These are phyloP conservation scores for Tricholoma flavovirens DNA, from an alignment of 768 basidiomycete genomes.

Conservation along the genomic window DNA sequence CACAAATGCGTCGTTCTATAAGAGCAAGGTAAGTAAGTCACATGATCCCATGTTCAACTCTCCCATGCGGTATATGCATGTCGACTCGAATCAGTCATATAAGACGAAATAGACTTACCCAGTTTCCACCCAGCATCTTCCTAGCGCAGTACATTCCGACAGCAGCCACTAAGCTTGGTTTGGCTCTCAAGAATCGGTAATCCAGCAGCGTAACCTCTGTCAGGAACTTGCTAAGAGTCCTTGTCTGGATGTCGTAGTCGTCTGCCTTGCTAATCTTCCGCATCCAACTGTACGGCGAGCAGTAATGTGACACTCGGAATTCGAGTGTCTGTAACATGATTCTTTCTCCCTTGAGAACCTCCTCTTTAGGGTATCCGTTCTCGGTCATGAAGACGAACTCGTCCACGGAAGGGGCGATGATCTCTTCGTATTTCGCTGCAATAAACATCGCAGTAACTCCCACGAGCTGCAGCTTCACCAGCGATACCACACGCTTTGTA, in stretches of 20 bases:
- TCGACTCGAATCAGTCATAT: slow-evolving; percentile 6
- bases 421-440: slow-evolving; percentile 98
- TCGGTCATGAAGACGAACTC: slow-evolving; percentile 99
- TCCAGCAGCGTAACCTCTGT: slow-evolving; percentile 95
- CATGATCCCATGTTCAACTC: slow-evolving; percentile 20
- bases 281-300: slow-evolving; percentile 99
- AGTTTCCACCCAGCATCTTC: slow-evolving; percentile 89
- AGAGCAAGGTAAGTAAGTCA: slow-evolving; percentile 30
- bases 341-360: slow-evolving; percentile 96
- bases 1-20: slow-evolving; percentile 83
- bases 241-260: slow-evolving; percentile 96
- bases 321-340: slow-evolving; percentile 94
- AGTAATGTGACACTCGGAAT: slow-evolving; percentile 94
- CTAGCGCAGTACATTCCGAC: slow-evolving; percentile 97
- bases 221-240: slow-evolving; percentile 95
- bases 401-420: slow-evolving; percentile 93
- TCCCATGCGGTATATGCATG: slow-evolving; percentile 17
- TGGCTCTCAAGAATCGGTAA: slow-evolving; percentile 85
- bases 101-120: slow-evolving; percentile 61
- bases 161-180: slow-evolving; percentile 91
- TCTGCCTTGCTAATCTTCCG: slow-evolving; percentile 97
- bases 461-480: slow-evolving; percentile 91
- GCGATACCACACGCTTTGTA: slow-evolving; percentile 79
- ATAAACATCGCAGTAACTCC: slow-evolving; percentile 99
- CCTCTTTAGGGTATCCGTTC: slow-evolving; percentile 88